Conservation (phyloP, 1,284 basidiomycete genomes). For the Tetrapyrgos nigripes region DNA sequence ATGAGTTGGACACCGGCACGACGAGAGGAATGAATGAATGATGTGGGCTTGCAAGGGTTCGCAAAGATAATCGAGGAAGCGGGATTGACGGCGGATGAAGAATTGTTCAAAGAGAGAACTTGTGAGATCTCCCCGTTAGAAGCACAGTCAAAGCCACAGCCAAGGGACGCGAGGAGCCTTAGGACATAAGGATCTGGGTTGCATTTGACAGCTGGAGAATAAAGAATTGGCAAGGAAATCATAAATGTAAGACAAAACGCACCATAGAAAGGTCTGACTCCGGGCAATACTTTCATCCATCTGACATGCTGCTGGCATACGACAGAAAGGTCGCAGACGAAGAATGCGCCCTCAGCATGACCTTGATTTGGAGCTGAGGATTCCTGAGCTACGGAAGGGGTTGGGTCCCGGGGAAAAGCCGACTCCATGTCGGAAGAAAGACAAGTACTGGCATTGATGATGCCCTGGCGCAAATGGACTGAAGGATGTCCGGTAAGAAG, state of each 20-base stretch:
- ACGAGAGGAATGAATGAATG: conserved; percentile 89
- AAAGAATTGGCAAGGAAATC: conserved; percentile 24
- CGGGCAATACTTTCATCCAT: conserved; percentile 84
- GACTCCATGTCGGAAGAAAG: background rate
- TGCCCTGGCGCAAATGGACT: conserved; percentile 73
- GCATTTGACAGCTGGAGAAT: conserved; percentile 85
- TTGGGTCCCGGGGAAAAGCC: background rate
- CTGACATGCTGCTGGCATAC: conserved; percentile 89
- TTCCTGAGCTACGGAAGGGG: conserved; percentile 37
- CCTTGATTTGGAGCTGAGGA: conserved; percentile 57
- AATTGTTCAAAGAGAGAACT: conserved; percentile 74
- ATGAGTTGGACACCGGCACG: conserved; percentile 86
- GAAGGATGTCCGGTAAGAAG: conserved; percentile 73
- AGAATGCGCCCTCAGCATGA: conserved; percentile 94
- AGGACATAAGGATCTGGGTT: conserved; percentile 97
- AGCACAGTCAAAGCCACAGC: conserved; percentile 98
- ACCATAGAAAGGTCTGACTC: conserved; percentile 94
- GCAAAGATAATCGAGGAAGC: conserved; percentile 90
- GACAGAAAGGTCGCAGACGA: conserved; percentile 91
- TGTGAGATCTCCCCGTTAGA: conserved; percentile 93
- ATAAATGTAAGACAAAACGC: conserved; percentile 30
- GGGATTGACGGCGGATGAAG: conserved; percentile 60
- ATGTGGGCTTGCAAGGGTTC: conserved; percentile 98
- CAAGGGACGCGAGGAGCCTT: conserved; percentile 88
- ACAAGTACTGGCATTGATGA: conserved; percentile 57